Evolutionary conservation across 345 rosid species (phyloP), one percentile per base, ranked within the genome.

Genomic region (Arabidopsis arenosa): DNA sequence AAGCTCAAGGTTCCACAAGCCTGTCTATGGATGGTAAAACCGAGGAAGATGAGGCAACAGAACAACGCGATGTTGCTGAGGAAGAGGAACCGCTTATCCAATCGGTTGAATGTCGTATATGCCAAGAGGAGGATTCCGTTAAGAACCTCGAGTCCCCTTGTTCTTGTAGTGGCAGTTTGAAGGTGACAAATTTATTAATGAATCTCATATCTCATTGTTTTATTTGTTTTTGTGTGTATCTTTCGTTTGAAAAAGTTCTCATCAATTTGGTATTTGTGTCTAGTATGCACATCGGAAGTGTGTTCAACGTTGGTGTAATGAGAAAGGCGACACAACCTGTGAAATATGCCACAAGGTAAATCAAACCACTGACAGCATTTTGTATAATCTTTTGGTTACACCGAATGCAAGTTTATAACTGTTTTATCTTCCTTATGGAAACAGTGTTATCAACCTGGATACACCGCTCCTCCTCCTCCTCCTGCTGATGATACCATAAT

Each of bases 251-350:
- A 48, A 5, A 28, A 12, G 13, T n/a, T 12, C 30, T 3, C 14
- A 10, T 70, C 28, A 26, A 9, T 62, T 33, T 74, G 7, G 17
- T 5, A 45, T 30, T 37, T 56, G 3, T 9, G 30, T 74, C 5
- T 59, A 95, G 98, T 95, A 82, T 88, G 99, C 99, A 45, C 99
- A 95, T 85, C 82, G 98, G 84, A 92, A 95, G 79, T 95, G 99
- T 75, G 98, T 95, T 68, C 99, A 95, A 75, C 96, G 83, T 70
- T 95, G 99, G 99, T 95, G 98, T 81, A 82, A 95, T 56, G 98
- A 95, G 88, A 95, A 95, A 76, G 94, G 99, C 14, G 97, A 95
- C 75, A 86, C 72, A 77, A 88, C 78, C 52, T 95, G 99, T 83
- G 99, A 95, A 81, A 95, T 92, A 40, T 95, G 99, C 62, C 97